Evolutionary conservation across 257 asterid species (phyloP).

Genomic region (Agastache rugosa): DNA sequence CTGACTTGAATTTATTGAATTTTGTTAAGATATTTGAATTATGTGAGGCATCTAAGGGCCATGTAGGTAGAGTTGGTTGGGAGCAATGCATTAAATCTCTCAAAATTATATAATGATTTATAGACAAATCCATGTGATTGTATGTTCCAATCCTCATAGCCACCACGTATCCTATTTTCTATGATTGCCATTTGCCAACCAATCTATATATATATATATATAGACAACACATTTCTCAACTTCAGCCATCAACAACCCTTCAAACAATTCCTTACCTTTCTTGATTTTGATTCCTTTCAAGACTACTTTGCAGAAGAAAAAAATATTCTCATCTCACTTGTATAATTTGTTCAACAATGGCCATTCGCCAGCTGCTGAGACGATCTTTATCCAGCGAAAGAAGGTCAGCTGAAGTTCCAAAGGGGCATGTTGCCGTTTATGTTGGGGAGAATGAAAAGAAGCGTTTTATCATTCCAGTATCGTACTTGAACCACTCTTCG

Average conservation of each 20-base stretch:
- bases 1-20: background rate
- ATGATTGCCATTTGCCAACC: too few relatives aligned
- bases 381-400: constrained; percentile 17
- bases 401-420: constrained; percentile 14
- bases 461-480: constrained; percentile 8
- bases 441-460: constrained; percentile 3
- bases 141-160: constrained; percentile 30
- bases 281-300: background rate
- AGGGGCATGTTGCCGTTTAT: constrained; percentile 12
- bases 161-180: background rate
- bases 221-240: constrained; percentile 21
- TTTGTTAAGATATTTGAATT: too few relatives aligned
- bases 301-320: too few relatives aligned
- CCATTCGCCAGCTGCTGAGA: constrained; percentile 24
- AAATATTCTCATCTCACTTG: too few relatives aligned
- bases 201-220: too few relatives aligned
- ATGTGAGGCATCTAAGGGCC: constrained; percentile 6
- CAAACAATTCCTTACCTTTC: background rate
- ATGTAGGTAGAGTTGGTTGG: constrained; percentile 5
- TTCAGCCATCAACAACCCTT: constrained; percentile 14
- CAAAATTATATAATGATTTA: background rate
- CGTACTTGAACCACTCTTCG: constrained; percentile 4
- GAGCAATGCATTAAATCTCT: background rate
- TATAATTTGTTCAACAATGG: constrained; percentile 18
- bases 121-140: constrained; percentile 40